Evolutionary conservation across 257 asterid species (phyloP), one percentile per base, ranked within the genome.

Genomic region (Phtheirospermum japonicum): DNA sequence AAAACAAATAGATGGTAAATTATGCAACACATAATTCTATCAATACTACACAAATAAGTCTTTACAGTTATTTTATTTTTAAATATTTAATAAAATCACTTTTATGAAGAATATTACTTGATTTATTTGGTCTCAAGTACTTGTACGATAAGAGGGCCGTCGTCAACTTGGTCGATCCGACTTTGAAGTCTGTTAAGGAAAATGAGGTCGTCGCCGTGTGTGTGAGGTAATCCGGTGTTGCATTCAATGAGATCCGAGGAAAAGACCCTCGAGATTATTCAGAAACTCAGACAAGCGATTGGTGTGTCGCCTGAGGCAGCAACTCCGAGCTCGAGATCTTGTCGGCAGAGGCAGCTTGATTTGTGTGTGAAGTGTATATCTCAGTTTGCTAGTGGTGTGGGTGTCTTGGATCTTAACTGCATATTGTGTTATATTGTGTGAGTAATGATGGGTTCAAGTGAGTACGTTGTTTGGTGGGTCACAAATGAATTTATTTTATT

Each of bases 271-370:
- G 96, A 89, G 73, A 71, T 77, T 11, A 45, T 76, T 34, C 67
- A 82, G 61, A 80, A 74, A 67, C 42, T 93, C 63, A 78, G 86
- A 68, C 79, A 71, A 32, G 75, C 49, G 0, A 14, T 89, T 9
- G 83, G 81, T 42, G 71, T 89, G 19, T 85, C 97, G 12, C 94
- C 95, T 0, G 95, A 82, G 19, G 80, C 88, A 10, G 99, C 99
- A 36, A 80, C 83, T 18, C 96, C 66, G 97, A 89, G 65, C 97
- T 93, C 13, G 99, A 93, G 83, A 87, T 93, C 71, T 68, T 89
- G 71, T 85, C 97, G 31, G 76, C 85, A 7, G 97, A 92, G 73
- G 93, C 96, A 7, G 71, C 94, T 75, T 93, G 80, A 81, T 14
- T 55, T 23, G 19, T 36, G 65, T 7, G 55, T n/a, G 11, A 54